Evolutionary conservation across 495 filamentous ascomycete genomes (phyloP).

Genomic region (Amphirosellinia nigrospora): DNA sequence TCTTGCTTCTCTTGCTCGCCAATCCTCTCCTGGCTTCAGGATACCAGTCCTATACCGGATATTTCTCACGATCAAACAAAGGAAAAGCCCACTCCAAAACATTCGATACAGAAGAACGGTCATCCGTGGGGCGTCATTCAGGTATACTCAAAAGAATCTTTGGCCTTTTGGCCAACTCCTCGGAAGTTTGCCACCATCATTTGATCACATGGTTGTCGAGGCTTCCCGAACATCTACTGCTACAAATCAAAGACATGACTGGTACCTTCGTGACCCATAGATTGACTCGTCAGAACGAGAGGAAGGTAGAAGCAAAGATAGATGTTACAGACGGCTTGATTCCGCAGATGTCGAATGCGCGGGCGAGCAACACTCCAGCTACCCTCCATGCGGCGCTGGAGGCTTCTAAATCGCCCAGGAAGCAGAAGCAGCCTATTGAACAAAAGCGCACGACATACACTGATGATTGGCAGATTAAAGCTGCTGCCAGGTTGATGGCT

Average conservation of each 20-base stretch:
- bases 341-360: constrained; percentile 68
- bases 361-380: constrained; percentile 67
- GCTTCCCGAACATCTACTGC: constrained; percentile 70
- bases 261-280: constrained; percentile 84
- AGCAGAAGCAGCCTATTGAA: constrained; percentile 55
- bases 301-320: constrained; percentile 62
- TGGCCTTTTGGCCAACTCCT: constrained; percentile 77
- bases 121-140: constrained; percentile 60
- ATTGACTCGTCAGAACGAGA: constrained; percentile 73
- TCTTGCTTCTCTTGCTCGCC: constrained; percentile 81
- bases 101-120: constrained; percentile 36
- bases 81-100: constrained; percentile 35
- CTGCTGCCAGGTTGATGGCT: constrained; percentile 80
- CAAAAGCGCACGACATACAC: constrained; percentile 68
- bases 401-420: constrained; percentile 36
- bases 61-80: constrained; percentile 31
- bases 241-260: constrained; percentile 75
- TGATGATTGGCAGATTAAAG: constrained; percentile 92
- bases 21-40: constrained; percentile 74
- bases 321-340: constrained; percentile 70
- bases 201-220: constrained; percentile 86
- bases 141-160: constrained; percentile 86
- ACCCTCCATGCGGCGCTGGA: constrained; percentile 79
- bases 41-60: constrained; percentile 43
- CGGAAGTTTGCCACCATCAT: constrained; percentile 78